A percentile compares a stretch with the other conserved stretches of the same genome.
phyloP scores from a whole-genome alignment of 78 protist species.

The Dictyostelium discoideum region dicty_2.7 NC_007091.3:3769501-3770000 shows the following conservation, averaged over 20 bases:
- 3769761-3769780: neutral
- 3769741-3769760: neutral
- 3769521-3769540: too few relatives aligned
- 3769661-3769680: too few relatives aligned
- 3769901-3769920: neutral
- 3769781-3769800: neutral
- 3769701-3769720: neutral
- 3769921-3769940: neutral
- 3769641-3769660: constrained; percentile 35
- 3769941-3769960: too few relatives aligned
- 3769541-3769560: too few relatives aligned
- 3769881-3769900: neutral
- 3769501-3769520: too few relatives aligned
- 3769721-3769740: neutral
- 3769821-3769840: neutral
- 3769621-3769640: too few relatives aligned
- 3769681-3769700: too few relatives aligned
- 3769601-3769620: too few relatives aligned
- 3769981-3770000: neutral
- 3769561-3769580: too few relatives aligned
- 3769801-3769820: neutral
- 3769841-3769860: too few relatives aligned
- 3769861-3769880: neutral
- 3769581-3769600: too few relatives aligned
- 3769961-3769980: neutral